Percentiles rank a stretch among this genome's conserved stretches.
These are phyloP conservation scores for Acanthamoeba polyphaga DNA, from an alignment of 208 protist genomes.

Conservation along the genomic window DNA sequence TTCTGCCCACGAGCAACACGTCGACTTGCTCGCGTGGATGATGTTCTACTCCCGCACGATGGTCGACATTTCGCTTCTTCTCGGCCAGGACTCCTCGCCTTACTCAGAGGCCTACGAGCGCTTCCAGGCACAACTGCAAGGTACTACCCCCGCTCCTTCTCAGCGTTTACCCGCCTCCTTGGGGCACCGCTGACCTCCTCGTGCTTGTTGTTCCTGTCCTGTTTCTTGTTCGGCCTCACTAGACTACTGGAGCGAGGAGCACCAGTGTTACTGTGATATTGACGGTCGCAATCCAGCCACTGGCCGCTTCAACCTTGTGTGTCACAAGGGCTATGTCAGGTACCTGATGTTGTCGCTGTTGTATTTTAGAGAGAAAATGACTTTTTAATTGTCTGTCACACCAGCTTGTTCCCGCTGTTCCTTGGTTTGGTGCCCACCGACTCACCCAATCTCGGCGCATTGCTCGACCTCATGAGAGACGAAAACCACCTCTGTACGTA, in stretches of 20 bases:
- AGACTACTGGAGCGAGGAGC: conserved; percentile 51
- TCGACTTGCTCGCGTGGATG: conserved; percentile 92
- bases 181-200: too few relatives aligned
- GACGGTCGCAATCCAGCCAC: conserved; percentile 6
- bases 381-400: background rate
- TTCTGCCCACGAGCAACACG: conserved; percentile 85
- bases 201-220: too few relatives aligned
- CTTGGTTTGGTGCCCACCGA: conserved; percentile 77
- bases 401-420: conserved; percentile 90
- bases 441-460: conserved; percentile 19
- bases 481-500: conserved; percentile 68
- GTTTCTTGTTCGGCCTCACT: background rate
- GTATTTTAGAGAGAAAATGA: too few relatives aligned
- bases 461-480: conserved; percentile 80
- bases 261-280: conserved; percentile 37
- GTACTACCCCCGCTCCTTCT: background rate
- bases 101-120: conserved; percentile 39
- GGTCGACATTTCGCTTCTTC: conserved; percentile 68
- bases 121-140: background rate
- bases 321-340: conserved; percentile 59
- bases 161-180: too few relatives aligned
- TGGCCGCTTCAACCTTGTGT: background rate
- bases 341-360: background rate
- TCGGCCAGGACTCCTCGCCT: conserved; percentile 60
- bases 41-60: conserved; percentile 80